These are phyloP conservation scores for Borovskyia barvae DNA, from an alignment of 208 protist species.

Conservation along the genomic window DNA sequence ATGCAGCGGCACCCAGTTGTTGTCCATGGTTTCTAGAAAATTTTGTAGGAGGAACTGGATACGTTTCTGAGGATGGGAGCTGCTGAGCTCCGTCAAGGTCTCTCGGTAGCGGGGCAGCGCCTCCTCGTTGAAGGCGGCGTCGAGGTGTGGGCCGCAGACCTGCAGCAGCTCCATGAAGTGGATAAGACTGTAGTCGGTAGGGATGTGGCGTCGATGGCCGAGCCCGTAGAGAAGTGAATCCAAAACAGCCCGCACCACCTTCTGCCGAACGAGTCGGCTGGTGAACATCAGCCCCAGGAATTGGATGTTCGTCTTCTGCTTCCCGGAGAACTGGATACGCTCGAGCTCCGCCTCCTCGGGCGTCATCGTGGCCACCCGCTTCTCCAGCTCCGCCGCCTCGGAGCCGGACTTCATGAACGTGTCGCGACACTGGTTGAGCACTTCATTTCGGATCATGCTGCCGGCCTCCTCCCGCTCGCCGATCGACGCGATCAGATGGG, in stretches of 20 bases:
- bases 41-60: conserved; percentile 82
- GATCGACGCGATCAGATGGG: conserved; percentile 65
- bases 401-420: conserved; percentile 65
- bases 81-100: conserved; percentile 50
- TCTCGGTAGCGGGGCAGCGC: conserved; percentile 39
- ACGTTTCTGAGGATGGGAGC: conserved; percentile 54
- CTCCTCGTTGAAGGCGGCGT: conserved; percentile 36
- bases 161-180: conserved; percentile 84
- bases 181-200: conserved; percentile 65
- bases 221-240: conserved; percentile 72
- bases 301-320: conserved; percentile 86
- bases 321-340: conserved; percentile 59
- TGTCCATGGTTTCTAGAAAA: conserved; percentile 77
- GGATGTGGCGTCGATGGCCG: conserved; percentile 52
- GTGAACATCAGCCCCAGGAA: conserved; percentile 82
- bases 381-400: conserved; percentile 41
- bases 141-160: conserved; percentile 63
- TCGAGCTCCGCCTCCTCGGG: conserved; percentile 60
- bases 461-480: conserved; percentile 66
- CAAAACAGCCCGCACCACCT: conserved; percentile 63
- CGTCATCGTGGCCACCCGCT: conserved; percentile 38
- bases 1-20: conserved; percentile 76
- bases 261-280: conserved; percentile 49
- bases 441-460: conserved; percentile 60
- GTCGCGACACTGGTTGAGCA: conserved; percentile 68